Percentiles rank a stretch among this genome's conserved stretches.
These are phyloP conservation scores for Meyerozyma smithsonii DNA, from an alignment of 1,139 yeast species.

Conservation along the genomic window DNA sequence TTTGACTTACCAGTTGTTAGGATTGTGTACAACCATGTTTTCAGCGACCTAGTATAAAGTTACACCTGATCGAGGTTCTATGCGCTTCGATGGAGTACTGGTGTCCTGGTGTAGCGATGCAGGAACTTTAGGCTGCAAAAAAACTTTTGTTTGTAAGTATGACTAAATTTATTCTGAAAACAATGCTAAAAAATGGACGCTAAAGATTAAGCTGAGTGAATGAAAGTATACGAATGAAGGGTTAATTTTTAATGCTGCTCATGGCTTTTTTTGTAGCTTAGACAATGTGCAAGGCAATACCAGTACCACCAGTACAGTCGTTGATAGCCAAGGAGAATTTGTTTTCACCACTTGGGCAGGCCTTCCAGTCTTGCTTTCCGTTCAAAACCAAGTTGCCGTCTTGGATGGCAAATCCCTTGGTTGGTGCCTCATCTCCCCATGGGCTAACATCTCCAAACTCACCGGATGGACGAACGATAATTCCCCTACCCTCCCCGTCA, in stretches of 20 bases:
- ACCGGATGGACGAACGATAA: constrained; percentile 24
- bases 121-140: background rate
- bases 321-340: constrained; percentile 22
- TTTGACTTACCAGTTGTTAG: constrained; percentile 69
- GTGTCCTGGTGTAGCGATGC: constrained; percentile 5
- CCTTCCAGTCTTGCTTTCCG: constrained; percentile 17
- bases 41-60: constrained; percentile 4
- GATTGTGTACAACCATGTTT: constrained; percentile 71
- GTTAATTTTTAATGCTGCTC: background rate
- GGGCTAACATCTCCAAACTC: constrained; percentile 29
- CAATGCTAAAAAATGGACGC: background rate
- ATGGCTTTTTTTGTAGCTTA: background rate
- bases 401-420: constrained; percentile 15
- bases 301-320: constrained; percentile 25
- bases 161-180: background rate
- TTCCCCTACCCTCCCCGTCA: constrained; percentile 25
- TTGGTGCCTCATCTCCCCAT: constrained; percentile 13
- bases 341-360: constrained; percentile 25
- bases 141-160: background rate
- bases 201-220: background rate
- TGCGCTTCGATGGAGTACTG: constrained; percentile 2
- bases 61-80: background rate
- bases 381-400: constrained; percentile 12
- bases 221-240: background rate
- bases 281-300: constrained; percentile 18